phyloP scores from a whole-genome alignment of 441 rosid species.

The Viola pubescens region DNA sequence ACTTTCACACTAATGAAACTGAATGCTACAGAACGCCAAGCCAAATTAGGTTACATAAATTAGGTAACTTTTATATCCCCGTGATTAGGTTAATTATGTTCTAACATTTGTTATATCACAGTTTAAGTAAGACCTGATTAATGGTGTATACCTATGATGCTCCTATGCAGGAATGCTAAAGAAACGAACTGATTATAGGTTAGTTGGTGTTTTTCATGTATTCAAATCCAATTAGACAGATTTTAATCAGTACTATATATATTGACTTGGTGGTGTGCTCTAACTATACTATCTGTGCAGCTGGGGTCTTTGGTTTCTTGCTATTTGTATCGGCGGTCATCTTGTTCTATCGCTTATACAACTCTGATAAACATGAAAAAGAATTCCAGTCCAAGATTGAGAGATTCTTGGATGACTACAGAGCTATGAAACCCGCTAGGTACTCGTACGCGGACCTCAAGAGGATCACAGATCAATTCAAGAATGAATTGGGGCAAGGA shows the following conservation, averaged over 20 bases:
- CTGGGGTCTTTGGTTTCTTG: conserved; percentile 1
- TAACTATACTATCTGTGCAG: background rate
- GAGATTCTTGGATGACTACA: conserved; percentile 24
- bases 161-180: background rate
- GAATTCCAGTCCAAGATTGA: conserved; percentile 16
- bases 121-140: too few relatives aligned
- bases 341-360: conserved; percentile 1
- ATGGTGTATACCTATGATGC: background rate
- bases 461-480: conserved; percentile 25
- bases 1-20: background rate
- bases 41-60: too few relatives aligned
- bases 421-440: conserved; percentile 24
- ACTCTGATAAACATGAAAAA: conserved; percentile 11
- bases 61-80: background rate
- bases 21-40: conserved; percentile 13
- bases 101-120: background rate
- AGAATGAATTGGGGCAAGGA: conserved; percentile 26
- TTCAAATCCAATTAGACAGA: background rate
- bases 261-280: background rate
- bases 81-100: background rate
- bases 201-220: background rate
- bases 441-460: conserved; percentile 23
- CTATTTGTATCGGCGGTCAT: background rate
- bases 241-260: too few relatives aligned
- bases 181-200: background rate